phyloP scores from a whole-genome alignment of 208 protist species.

The Trypanosoma scelopori region DNA sequence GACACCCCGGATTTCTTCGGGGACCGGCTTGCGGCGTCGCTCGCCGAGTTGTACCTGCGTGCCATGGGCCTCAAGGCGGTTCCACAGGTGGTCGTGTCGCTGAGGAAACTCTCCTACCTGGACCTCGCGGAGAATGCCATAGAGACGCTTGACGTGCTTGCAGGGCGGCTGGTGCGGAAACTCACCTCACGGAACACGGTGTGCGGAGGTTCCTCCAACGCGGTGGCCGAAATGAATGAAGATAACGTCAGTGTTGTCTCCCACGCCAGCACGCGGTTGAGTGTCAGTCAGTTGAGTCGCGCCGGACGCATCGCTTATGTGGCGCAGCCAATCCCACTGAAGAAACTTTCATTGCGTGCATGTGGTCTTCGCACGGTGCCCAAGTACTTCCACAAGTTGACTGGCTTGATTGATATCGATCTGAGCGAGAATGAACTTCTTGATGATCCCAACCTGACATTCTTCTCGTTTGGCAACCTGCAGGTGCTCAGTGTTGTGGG shows the following conservation, averaged over 20 bases:
- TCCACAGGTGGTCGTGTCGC: constrained; percentile 61
- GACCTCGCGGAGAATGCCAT: constrained; percentile 82
- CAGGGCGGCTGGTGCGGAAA: constrained; percentile 59
- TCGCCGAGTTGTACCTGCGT: constrained; percentile 72
- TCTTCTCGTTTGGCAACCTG: constrained; percentile 79
- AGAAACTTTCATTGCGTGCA: constrained; percentile 58
- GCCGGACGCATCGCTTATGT: constrained; percentile 60
- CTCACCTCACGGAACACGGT: constrained; percentile 7
- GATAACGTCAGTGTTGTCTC: constrained; percentile 36
- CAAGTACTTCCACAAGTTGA: constrained; percentile 89
- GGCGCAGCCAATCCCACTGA: constrained; percentile 64
- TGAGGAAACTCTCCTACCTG: constrained; percentile 55
- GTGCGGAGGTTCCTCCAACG: not conserved
- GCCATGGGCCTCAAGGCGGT: constrained; percentile 61
- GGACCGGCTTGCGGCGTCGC: constrained; percentile 41
- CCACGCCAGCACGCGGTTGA: constrained; percentile 44
- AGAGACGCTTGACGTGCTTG: constrained; percentile 82
- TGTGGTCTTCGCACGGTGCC: constrained; percentile 77
- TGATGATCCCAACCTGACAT: constrained; percentile 85
- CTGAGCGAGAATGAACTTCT: constrained; percentile 81
- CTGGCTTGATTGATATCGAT: constrained; percentile 75
- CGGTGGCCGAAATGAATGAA: constrained; percentile 28
- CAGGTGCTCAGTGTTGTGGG: constrained; percentile 77
- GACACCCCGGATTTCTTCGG: constrained; percentile 74
- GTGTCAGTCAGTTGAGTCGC: constrained; percentile 73